Evolutionary conservation across 345 rosid genomes (phyloP).

Genomic region (Syzygium aqueum): DNA sequence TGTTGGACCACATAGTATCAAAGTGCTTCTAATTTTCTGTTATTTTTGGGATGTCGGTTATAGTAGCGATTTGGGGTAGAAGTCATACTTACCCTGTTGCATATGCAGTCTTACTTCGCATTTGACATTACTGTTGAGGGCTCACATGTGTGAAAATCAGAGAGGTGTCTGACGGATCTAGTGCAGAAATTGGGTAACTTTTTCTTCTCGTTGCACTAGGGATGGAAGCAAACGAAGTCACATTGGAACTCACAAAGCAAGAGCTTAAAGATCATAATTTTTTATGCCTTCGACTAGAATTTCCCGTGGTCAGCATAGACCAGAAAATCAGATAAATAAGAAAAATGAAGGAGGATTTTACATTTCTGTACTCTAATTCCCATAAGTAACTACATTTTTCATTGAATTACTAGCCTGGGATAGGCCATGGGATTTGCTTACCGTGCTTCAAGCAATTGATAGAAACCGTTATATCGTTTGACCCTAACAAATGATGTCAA

Average conservation of each 20-base stretch:
- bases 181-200: neutral
- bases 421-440: neutral
- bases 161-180: neutral
- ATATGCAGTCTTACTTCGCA: neutral
- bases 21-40: neutral
- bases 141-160: neutral
- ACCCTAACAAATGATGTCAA: neutral
- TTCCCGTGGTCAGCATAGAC: neutral
- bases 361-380: neutral
- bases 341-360: neutral
- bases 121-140: conserved; percentile 4
- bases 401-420: neutral
- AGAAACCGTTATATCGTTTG: neutral
- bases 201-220: neutral
- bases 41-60: neutral
- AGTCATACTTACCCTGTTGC: neutral
- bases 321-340: neutral
- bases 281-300: neutral
- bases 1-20: neutral
- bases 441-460: neutral
- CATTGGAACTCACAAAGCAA: neutral
- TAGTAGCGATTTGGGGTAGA: neutral
- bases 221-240: neutral
- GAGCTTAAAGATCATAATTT: neutral
- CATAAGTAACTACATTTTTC: neutral